Percentiles rank a stretch among this genome's conserved stretches.
Conservation (phyloP, 805 yeast species). For the Barnettozyma vustinii region DNA sequence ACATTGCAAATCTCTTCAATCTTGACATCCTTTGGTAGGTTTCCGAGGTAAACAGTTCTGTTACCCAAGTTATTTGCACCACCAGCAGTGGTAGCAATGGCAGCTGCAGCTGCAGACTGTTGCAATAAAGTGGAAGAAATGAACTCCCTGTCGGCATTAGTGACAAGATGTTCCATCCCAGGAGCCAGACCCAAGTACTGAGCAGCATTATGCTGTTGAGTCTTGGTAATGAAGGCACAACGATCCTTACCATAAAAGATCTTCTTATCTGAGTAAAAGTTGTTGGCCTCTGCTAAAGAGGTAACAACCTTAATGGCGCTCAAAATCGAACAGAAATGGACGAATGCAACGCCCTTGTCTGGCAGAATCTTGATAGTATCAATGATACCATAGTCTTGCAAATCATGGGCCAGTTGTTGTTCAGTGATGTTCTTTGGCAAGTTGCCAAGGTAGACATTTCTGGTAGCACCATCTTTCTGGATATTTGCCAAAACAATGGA, state of each 20-base stretch:
- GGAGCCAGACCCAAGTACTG: conserved; percentile 90
- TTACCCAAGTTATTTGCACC: conserved; percentile 91
- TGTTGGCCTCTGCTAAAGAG: conserved; percentile 55
- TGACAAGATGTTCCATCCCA: conserved; percentile 75
- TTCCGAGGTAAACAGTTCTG: conserved; percentile 88
- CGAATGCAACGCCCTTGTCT: conserved; percentile 83
- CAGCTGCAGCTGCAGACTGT: conserved; percentile 97
- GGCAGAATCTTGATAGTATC: conserved; percentile 77
- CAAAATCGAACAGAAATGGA: conserved; percentile 81
- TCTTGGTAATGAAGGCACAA: conserved; percentile 89
- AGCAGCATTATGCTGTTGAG: conserved; percentile 96
- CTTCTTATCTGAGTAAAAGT: conserved; percentile 69
- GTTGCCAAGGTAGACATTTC: conserved; percentile 88
- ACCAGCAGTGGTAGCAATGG: conserved; percentile 91
- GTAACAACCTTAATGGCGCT: conserved; percentile 86
- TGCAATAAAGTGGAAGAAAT: conserved; percentile 74
- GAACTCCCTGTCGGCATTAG: conserved; percentile 55
- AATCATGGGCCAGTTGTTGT: conserved; percentile 59
- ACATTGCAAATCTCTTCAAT: conserved; percentile 94
- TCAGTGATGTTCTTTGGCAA: conserved; percentile 63
- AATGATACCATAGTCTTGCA: conserved; percentile 71
- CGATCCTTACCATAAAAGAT: conserved; percentile 92
- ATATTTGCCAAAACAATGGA: conserved; percentile 74
- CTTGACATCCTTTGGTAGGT: conserved; percentile 80
- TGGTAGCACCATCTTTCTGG: conserved; percentile 81